A percentile compares a stretch with the other conserved stretches of the same genome.
Evolutionary conservation across 345 rosid genomes (phyloP).

Genomic region (Firmiana major): DNA sequence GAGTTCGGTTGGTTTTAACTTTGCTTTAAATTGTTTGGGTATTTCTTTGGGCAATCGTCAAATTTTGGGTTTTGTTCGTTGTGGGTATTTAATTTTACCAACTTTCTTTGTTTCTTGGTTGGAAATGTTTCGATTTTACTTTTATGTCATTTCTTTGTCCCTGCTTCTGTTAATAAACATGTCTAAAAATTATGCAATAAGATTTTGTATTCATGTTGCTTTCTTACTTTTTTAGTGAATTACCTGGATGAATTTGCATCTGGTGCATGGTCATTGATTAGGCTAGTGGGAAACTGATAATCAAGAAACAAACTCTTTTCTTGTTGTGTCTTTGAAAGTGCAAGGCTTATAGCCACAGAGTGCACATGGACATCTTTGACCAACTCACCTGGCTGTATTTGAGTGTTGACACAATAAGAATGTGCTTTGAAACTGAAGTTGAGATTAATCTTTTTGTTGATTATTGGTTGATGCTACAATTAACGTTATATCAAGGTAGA

Average conservation of each 20-base stretch:
- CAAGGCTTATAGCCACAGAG: not conserved
- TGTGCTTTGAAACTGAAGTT: not conserved
- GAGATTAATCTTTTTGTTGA: not conserved
- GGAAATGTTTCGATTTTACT: not conserved
- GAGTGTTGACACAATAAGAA: not conserved
- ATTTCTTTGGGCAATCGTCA: not conserved
- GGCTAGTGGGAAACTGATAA: not conserved
- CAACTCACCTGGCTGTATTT: not conserved
- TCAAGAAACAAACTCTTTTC: not conserved
- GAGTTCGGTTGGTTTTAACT: not conserved
- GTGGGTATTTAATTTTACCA: not conserved
- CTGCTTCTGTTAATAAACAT: not conserved
- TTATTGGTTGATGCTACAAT: constrained; percentile 1
- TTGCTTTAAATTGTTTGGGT: not conserved
- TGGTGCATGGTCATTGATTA: not conserved
- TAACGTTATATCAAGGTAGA: not conserved
- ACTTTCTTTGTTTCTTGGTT: not conserved
- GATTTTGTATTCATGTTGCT: not conserved
- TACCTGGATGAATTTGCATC: not conserved
- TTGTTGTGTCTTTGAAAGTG: not conserved
- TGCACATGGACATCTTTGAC: not conserved
- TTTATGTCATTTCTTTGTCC: not conserved
- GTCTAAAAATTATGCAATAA: not conserved
- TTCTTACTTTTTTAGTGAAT: not conserved
- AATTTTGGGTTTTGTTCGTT: not conserved